These are phyloP conservation scores for Macadamia integrifolia DNA, from an alignment of 164 flowering plant species.

Conservation along the genomic window DNA sequence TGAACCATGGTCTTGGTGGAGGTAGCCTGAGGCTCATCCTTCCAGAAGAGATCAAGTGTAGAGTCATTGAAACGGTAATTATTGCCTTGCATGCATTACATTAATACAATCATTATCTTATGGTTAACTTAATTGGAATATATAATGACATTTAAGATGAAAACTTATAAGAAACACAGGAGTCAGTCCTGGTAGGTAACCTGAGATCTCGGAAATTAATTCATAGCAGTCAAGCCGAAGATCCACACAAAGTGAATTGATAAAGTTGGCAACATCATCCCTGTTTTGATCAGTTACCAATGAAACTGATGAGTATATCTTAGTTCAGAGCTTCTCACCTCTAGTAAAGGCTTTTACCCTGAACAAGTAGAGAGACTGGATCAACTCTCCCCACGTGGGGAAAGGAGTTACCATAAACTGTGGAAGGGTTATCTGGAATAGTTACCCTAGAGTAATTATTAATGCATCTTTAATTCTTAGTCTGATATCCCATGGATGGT, in stretches of 20 bases:
- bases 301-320: no score
- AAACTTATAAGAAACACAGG: background rate
- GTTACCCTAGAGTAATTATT: no score
- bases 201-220: constrained; percentile 28
- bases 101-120: no score
- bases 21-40: constrained; percentile 64
- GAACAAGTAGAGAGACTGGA: no score
- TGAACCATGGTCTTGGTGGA: constrained; percentile 72
- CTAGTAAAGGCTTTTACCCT: no score
- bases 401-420: no score
- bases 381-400: no score
- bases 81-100: constrained; percentile 28
- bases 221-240: constrained; percentile 66
- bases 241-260: constrained; percentile 35
- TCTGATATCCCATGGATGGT: no score
- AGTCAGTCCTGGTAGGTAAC: constrained; percentile 9
- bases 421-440: no score
- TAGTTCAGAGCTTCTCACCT: no score
- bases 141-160: no score
- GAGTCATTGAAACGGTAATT: constrained; percentile 69
- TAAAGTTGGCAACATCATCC: constrained; percentile 27
- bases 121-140: no score
- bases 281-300: constrained; percentile 19
- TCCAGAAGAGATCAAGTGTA: constrained; percentile 44
- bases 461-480: background rate